A percentile compares a stretch with the other conserved stretches of the same genome.
These are phyloP conservation scores for Candida parachauliodes DNA, from an alignment of 805 yeast species.

Conservation along the genomic window DNA sequence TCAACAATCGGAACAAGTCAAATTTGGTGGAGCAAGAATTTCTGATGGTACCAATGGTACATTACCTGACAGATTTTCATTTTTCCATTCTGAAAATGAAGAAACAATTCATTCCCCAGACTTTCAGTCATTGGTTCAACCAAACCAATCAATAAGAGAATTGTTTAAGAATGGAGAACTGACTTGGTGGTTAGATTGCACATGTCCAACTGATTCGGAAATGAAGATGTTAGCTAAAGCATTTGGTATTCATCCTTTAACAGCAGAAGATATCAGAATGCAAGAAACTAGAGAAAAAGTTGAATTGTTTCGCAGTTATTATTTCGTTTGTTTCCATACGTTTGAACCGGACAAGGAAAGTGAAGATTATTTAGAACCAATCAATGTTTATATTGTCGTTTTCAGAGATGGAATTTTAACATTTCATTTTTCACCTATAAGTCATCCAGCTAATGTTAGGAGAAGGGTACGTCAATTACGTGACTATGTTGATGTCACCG, in stretches of 20 bases:
- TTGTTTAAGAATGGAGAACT: constrained; percentile 69
- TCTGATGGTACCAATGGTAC: constrained; percentile 17
- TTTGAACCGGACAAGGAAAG: constrained; percentile 82
- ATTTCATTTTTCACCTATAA: constrained; percentile 57
- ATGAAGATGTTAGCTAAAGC: constrained; percentile 91
- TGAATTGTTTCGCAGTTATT: constrained; percentile 83
- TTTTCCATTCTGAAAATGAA: constrained; percentile 76
- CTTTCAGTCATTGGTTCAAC: constrained; percentile 68
- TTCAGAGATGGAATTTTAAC: constrained; percentile 57
- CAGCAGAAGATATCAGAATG: constrained; percentile 95
- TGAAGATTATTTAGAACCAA: constrained; percentile 80
- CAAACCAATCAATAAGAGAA: constrained; percentile 62
- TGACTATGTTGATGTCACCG: constrained; percentile 72
- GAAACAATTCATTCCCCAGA: constrained; percentile 90
- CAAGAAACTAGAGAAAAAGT: constrained; percentile 98
- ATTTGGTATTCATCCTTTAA: constrained; percentile 95
- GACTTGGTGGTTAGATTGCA: constrained; percentile 95
- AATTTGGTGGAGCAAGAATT: constrained; percentile 37
- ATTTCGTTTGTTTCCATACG: constrained; percentile 95
- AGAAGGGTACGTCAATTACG: constrained; percentile 77
- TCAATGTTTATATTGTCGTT: constrained; percentile 66
- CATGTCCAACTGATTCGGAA: constrained; percentile 91
- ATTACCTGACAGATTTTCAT: constrained; percentile 75
- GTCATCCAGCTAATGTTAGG: constrained; percentile 67
- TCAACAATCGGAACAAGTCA: constrained; percentile 30